Base-by-base conservation (phyloP, 2,329 filamentous ascomycete genomes). In the Erysiphe pulchra region DNA sequence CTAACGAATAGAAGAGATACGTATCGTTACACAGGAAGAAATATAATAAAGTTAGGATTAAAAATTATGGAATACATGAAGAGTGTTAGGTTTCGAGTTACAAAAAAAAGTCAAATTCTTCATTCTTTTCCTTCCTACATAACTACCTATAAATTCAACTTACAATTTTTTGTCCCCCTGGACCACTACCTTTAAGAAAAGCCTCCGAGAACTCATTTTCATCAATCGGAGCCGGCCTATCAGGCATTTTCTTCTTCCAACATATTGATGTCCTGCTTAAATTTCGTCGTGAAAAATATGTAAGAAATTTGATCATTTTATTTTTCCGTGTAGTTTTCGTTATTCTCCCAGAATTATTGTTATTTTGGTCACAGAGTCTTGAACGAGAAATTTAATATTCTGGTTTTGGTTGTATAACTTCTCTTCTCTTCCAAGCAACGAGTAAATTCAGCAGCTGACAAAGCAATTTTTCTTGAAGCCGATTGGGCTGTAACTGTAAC, bases 111-210 rank as follows among this genome's bases (percentile, higher is more conserved):
- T 14, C 20, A 24, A 24, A 24, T 3, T 24, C 20, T 3, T 6
- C 3, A 24, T 24, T 24, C 20, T 24, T 24, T 24, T 24, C 20
- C 20, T 24, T 24, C 6, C 20, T 24, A 24, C 6, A 3, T 24
- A 24, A 24, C 20, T 24, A 24, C 20, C 20, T 24, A 4, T 34
- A 10, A 34, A 34, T 4, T 12, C 2, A 34, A 59, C 65, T 46
- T 62, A 84, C 79, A 64, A 95, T 95, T 60, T 94, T 94, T 59
- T 98, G 90, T 0, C 90, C 90, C 20, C 90, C 90, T 0, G 90
- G 87, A 1, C 90, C 90, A 53, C 75, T 81, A 54, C 90, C 90
- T 59, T 90, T 92, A 49, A 98, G 69, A 62, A 92, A 95, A 38
- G 70, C 71, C 57, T 94, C 82, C 47, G 78, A 75, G 52, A 95